phyloP scores from a whole-genome alignment of 169 alveolate species.

The Blepharisma undulans region DNA sequence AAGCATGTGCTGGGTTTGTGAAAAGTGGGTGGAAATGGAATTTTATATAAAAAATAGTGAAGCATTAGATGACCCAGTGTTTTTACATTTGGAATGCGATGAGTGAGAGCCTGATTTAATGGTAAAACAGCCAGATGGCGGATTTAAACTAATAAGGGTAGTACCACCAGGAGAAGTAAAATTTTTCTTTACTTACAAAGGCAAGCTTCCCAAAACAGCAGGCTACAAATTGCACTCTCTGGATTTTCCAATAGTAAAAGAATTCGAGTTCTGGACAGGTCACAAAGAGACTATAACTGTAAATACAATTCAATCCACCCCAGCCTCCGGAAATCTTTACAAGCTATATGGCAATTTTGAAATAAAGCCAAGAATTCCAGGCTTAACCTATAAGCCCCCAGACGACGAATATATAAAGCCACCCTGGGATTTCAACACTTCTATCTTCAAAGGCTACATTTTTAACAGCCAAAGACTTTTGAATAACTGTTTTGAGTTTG shows the following conservation, averaged over 20 bases:
- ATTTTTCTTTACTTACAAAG: constrained; percentile 52
- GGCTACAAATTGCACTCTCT: background rate
- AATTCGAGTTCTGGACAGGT: background rate
- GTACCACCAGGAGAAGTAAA: constrained; percentile 71
- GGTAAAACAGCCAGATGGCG: background rate
- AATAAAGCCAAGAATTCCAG: constrained; percentile 9
- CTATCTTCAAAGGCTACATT: constrained; percentile 29
- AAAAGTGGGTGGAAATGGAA: constrained; percentile 66
- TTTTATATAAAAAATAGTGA: constrained; percentile 44
- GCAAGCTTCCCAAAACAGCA: background rate
- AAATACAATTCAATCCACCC: background rate
- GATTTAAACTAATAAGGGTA: constrained; percentile 61
- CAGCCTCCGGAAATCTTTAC: background rate
- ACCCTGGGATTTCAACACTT: background rate
- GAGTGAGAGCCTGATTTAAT: constrained; percentile 26
- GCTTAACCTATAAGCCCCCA: background rate
- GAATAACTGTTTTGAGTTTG: constrained; percentile 36
- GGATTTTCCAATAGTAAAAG: background rate
- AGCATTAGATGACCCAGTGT: constrained; percentile 48
- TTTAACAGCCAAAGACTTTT: constrained; percentile 12
- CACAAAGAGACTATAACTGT: background rate
- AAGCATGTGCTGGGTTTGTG: constrained; percentile 74
- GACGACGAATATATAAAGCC: background rate
- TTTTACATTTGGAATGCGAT: constrained; percentile 58
- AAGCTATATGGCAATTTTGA: too few relatives aligned